Evolutionary conservation across 106 monocot species (phyloP).

Genomic region (Narthecium ossifragum): DNA sequence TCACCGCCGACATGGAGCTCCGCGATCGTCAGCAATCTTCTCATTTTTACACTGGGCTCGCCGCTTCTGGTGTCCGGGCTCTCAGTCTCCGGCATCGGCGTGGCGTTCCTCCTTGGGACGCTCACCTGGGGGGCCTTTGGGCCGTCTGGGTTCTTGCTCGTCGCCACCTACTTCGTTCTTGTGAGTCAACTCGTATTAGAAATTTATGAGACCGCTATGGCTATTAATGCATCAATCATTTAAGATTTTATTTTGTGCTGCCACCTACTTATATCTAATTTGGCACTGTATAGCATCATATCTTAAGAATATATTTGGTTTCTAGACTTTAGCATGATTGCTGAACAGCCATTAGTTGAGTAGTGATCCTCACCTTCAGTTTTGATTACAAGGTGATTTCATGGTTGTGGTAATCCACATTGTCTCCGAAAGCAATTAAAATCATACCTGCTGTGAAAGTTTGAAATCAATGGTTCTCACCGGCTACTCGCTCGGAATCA

Average conservation of each 20-base stretch:
- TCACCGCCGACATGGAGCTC: constrained; percentile 81
- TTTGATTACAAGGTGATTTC: too few relatives aligned
- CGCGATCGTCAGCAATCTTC: constrained; percentile 41
- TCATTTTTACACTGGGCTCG: constrained; percentile 59
- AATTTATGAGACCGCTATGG: too few relatives aligned
- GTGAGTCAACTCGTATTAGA: constrained; percentile 26
- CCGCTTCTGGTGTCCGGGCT: constrained; percentile 63
- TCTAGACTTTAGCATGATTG: neutral
- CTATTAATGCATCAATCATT: too few relatives aligned
- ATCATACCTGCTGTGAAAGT: too few relatives aligned
- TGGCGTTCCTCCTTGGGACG: constrained; percentile 59
- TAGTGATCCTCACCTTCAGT: too few relatives aligned
- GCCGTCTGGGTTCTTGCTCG: constrained; percentile 55
- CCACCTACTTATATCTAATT: neutral
- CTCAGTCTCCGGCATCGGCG: constrained; percentile 49
- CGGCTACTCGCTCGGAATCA: neutral
- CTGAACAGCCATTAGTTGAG: too few relatives aligned
- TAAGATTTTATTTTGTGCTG: neutral
- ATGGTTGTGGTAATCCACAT: too few relatives aligned
- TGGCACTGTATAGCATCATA: neutral
- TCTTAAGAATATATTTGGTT: neutral
- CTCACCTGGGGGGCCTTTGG: constrained; percentile 81
- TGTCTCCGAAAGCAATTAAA: too few relatives aligned
- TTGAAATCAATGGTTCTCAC: too few relatives aligned
- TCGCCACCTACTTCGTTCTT: constrained; percentile 60